phyloP scores from a whole-genome alignment of 2,329 filamentous ascomycete species.

The Sporothrix luriei region DNA sequence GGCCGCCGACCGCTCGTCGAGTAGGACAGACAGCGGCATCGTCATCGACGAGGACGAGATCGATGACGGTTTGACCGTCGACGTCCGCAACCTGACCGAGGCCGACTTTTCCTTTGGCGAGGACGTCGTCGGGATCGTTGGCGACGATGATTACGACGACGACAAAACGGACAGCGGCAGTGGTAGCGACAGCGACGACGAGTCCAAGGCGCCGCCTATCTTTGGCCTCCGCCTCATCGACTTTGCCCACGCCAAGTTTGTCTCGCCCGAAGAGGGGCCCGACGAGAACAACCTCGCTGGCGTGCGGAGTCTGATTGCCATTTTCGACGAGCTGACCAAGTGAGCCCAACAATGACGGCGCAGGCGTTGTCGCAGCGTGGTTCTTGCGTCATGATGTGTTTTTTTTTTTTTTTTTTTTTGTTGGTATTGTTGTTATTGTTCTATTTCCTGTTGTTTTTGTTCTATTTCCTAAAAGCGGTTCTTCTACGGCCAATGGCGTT shows the following conservation, averaged over 20 bases:
- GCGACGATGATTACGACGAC: constrained; percentile 48
- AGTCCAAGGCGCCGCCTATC: constrained; percentile 63
- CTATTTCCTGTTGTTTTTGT: constrained; percentile 10
- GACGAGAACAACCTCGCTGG: constrained; percentile 83
- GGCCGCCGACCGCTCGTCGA: constrained; percentile 42
- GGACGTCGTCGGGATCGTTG: not conserved
- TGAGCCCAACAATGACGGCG: constrained; percentile 32
- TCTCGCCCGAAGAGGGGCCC: constrained; percentile 76
- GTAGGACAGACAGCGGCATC: constrained; percentile 60
- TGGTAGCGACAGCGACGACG: constrained; percentile 57
- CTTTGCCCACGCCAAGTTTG: constrained; percentile 90
- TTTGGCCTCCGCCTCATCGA: constrained; percentile 88
- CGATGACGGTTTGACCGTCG: constrained; percentile 41
- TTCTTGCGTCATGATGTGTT: not conserved
- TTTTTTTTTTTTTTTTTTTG: not conserved
- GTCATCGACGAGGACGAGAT: constrained; percentile 50
- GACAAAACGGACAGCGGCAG: constrained; percentile 40
- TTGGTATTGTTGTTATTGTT: too few relatives aligned
- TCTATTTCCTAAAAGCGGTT: constrained; percentile 21
- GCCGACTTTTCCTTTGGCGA: constrained; percentile 15
- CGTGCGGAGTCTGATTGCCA: constrained; percentile 68
- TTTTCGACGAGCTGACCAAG: constrained; percentile 67
- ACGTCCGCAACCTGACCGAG: not conserved
- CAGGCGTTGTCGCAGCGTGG: not conserved
- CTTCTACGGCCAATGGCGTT: not conserved